Conservation (phyloP, 2,329 filamentous ascomycete species). For the Aspergillus oerlinghausenensis region DNA sequence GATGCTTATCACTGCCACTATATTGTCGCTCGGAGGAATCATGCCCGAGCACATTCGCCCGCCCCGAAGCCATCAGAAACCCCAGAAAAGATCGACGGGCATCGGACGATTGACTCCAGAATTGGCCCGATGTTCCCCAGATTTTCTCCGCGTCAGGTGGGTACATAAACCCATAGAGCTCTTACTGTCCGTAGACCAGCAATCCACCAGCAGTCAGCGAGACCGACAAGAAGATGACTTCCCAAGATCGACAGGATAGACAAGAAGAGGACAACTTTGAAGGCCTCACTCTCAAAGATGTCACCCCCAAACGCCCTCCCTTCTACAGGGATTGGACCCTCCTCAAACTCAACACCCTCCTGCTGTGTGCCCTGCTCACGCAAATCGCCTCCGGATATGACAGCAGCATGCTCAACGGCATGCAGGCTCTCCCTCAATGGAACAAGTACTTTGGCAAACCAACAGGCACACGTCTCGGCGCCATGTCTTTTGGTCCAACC, state of each 20-base stretch:
- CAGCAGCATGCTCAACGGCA: slow-evolving; percentile 47
- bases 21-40: background rate
- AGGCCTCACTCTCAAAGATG: slow-evolving; percentile 10
- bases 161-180: background rate
- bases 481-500: slow-evolving; percentile 6
- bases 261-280: slow-evolving; percentile 2
- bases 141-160: background rate
- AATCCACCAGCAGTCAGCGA: no score
- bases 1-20: background rate
- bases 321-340: slow-evolving; percentile 8
- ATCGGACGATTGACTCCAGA: background rate
- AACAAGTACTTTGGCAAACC: slow-evolving; percentile 28
- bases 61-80: background rate
- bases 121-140: background rate
- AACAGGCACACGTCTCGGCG: slow-evolving; percentile 4
- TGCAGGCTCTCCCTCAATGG: slow-evolving; percentile 44
- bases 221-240: background rate
- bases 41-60: background rate
- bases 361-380: slow-evolving; percentile 17
- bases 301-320: slow-evolving; percentile 8
- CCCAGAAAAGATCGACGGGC: background rate
- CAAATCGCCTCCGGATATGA: slow-evolving; percentile 45
- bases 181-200: no score
- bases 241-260: background rate
- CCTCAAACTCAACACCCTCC: slow-evolving; percentile 14